Evolutionary conservation across 202 grass and related monocot genomes (phyloP).

Genomic region (Elaeis oleifera): DNA sequence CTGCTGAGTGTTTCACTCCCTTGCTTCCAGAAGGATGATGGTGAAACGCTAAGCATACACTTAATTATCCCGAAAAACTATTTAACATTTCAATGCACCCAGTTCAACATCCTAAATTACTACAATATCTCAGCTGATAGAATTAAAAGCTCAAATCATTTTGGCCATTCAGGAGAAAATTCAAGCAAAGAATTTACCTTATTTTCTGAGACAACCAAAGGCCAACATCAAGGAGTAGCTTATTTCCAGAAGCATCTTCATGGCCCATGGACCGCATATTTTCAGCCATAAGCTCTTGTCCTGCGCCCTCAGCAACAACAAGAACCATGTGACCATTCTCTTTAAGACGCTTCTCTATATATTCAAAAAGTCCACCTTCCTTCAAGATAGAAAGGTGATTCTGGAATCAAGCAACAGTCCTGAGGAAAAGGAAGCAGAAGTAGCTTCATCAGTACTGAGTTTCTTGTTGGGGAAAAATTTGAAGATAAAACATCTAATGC

Average conservation of each 20-base stretch:
- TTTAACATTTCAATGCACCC: too few relatives aligned
- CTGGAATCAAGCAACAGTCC: conserved; percentile 95
- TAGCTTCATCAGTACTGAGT: too few relatives aligned
- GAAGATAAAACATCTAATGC: too few relatives aligned
- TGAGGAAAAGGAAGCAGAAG: conserved; percentile 17
- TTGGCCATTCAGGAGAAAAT: neutral
- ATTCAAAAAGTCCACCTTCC: conserved; percentile 75
- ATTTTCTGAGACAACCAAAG: conserved; percentile 94
- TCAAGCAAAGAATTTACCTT: conserved; percentile 34
- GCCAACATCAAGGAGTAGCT: conserved; percentile 79
- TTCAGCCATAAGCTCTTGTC: conserved; percentile 75
- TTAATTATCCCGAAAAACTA: too few relatives aligned
- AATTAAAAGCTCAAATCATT: too few relatives aligned
- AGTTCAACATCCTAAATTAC: too few relatives aligned
- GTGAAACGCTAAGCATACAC: too few relatives aligned
- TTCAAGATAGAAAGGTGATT: conserved; percentile 88
- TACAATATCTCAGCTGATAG: too few relatives aligned
- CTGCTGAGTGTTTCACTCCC: too few relatives aligned
- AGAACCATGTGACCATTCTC: conserved; percentile 96
- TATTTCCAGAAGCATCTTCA: conserved; percentile 82
- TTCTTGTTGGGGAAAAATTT: too few relatives aligned
- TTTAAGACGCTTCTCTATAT: conserved; percentile 81
- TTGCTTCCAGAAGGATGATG: too few relatives aligned
- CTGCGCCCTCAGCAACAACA: conserved; percentile 94
- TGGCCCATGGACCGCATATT: conserved; percentile 47